Base-by-base conservation (phyloP, 805 yeast species). In the Candida suzukii region DNA sequence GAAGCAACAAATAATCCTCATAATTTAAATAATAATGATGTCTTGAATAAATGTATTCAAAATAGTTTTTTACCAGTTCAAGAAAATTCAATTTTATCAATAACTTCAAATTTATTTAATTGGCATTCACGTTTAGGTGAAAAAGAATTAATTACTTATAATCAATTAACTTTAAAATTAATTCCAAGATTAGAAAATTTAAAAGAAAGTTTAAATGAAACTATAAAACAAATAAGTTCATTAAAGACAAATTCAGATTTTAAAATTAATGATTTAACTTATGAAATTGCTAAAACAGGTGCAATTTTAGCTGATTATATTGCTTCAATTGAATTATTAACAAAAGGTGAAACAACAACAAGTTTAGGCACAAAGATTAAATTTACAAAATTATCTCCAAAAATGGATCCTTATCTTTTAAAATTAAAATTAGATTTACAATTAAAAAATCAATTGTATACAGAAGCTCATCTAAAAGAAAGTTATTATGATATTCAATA, bases 401-500 rank as follows among this genome's bases (percentile, higher is more conserved):
- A 49, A 40, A 52, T 67, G 43, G 90, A 82, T 56, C 88, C 90
- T 8, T 82, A 78, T 49, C 52, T 81, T 37, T 63, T 79, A 37
- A 78, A 80, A 54, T 58, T 79, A 34, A 76, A 71, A 56, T 63
- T 82, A 44, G 87, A 81, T 52, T 61, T 79, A 41, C 88, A 82
- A 59, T 63, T 82, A 55, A 78, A 77, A 49, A 70, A 74, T 49
- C 88, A 82, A 56, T 52, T 76, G 31, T 64, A 70, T 41, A 82
- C 80, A 50, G 90, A 82, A 55, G 76, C 74, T 43, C 78, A 79
- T 53, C 60, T 82, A 38, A 76, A 78, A 56, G 85, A 80, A 43
- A 80, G 84, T 2, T 82, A 70, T 52, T 64, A 71, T 46, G 82
- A 80, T 56, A 61, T 82, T 43, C 88, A 82, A 57, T 68, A 66